Base-by-base conservation (phyloP, 2,329 filamentous ascomycete species). In the Alternaria angustiovoidea region DNA sequence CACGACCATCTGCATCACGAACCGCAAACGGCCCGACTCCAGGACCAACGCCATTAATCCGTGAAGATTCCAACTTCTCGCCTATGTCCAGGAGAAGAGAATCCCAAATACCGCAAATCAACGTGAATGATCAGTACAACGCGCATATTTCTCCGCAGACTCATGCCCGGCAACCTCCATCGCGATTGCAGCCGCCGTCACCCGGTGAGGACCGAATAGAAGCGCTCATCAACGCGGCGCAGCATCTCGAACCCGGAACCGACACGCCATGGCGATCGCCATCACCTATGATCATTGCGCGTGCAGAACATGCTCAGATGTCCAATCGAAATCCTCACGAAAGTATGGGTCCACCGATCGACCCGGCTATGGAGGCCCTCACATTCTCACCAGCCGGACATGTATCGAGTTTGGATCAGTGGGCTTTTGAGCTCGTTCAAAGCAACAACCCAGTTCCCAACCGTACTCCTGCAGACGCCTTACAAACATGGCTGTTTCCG, bases 401-500 rank as follows among this genome's bases (percentile, higher is more conserved):
- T 54, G 73, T 76, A 20, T 75, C 69, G 7, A 75, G 73, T 51
- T 66, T 78, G 20, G 75, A 77, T 54, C 75, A 77, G 57, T 78
- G 75, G 75, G 70, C 75, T 14, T 78, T 78, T 54, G 75, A 77
- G 58, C 64, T 78, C 2, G 75, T 77, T 43, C 75, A 78, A 51
- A 76, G 68, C 60, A 76, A 75, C 51, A 73, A 78, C 55, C 71
- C 75, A 11, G 49, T 76, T 28, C 72, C 75, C n/a, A 76, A 75
- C 43, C 68, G 75, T 48, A 77, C 74, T 6, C 74, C 75, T 16
- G 75, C 75, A 3, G 74, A 77, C 63, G 74, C 75, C 16, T 59
- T 78, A 7, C 73, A 76, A 53, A 77, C 75, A 4, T 78, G 75
- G 75, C 66, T 78, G 2, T 78, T 77, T 54, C 74, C 74, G n/a